These are phyloP conservation scores for Erucastrum elatum DNA, from an alignment of 345 rosid species.

Conservation along the genomic window DNA sequence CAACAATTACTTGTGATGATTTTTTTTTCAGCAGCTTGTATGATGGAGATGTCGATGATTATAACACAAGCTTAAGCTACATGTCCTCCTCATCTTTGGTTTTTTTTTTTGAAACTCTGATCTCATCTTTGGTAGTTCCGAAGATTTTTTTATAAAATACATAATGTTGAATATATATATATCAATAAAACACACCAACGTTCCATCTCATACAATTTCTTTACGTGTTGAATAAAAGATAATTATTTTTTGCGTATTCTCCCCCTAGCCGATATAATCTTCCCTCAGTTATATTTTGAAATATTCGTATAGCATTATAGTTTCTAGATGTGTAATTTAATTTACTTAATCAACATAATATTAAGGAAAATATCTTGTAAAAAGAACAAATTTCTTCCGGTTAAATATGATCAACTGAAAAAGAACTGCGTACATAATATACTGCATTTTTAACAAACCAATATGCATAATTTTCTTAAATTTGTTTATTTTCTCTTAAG, in stretches of 20 bases:
- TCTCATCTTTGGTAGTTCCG: no score
- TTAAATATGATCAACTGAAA: not conserved
- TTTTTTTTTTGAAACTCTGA: no score
- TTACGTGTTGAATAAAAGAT: no score
- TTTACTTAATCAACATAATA: not conserved
- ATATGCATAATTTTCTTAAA: not conserved
- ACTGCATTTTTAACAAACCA: not conserved
- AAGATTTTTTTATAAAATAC: no score
- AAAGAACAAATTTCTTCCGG: not conserved
- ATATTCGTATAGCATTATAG: not conserved
- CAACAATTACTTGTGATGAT: no score
- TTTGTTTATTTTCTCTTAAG: not conserved
- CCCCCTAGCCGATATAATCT: not conserved
- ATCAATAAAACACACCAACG: not conserved
- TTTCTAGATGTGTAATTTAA: not conserved
- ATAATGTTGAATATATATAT: no score
- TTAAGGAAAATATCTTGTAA: not conserved
- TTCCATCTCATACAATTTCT: not conserved
- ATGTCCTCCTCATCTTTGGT: no score
- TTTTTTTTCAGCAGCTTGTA: no score
- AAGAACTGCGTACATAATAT: not conserved
- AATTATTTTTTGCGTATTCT: not conserved
- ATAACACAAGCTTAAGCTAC: no score
- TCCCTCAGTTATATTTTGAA: not conserved
- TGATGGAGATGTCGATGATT: no score